Evolutionary conservation across 768 basidiomycete species (phyloP).

Genomic region (Termitomyces sp.): DNA sequence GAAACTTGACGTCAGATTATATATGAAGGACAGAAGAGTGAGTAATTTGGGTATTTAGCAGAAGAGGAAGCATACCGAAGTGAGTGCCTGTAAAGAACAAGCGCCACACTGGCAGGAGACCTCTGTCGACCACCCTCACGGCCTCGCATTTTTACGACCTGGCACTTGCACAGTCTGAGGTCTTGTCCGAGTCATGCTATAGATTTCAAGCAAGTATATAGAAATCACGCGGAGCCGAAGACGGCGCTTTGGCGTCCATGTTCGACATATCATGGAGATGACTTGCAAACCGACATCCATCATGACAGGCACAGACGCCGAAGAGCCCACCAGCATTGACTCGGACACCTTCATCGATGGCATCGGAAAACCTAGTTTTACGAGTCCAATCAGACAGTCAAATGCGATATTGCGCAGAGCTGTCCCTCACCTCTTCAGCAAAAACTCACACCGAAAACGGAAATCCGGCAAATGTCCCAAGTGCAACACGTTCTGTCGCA

Average conservation of each 20-base stretch:
- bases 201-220: too few species aligned
- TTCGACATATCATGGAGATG: not conserved
- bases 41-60: too few species aligned
- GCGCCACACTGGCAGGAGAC: too few species aligned
- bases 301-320: not conserved
- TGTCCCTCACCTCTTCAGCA: not conserved
- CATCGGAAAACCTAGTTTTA: not conserved
- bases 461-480: not conserved
- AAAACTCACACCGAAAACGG: not conserved
- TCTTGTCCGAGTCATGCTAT: too few species aligned
- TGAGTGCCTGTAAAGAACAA: too few species aligned
- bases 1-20: not conserved
- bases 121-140: too few species aligned
- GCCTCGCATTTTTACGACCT: too few species aligned
- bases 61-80: not conserved
- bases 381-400: not conserved
- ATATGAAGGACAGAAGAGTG: too few species aligned
- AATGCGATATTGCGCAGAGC: not conserved
- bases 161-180: too few species aligned
- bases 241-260: not conserved
- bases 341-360: not conserved
- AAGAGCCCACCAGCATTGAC: not conserved
- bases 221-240: not conserved
- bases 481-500: not conserved
- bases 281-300: not conserved